Base-by-base conservation (phyloP, 257 asterid species). In the Ilex aquifolium region DNA sequence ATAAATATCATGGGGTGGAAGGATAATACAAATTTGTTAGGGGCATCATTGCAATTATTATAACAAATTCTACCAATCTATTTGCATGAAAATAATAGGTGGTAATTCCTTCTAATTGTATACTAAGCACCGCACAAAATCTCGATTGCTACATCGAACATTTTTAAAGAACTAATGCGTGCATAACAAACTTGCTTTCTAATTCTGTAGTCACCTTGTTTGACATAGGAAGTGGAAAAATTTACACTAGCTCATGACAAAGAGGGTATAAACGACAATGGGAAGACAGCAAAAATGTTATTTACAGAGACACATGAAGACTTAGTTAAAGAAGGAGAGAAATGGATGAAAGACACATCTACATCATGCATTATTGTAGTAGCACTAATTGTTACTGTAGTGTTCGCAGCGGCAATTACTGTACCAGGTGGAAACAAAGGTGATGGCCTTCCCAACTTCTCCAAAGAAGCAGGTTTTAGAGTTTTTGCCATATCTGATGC, bases 371-470 rank as follows among this genome's bases (percentile, higher is more conserved):
- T 75, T 81, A 56, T 79, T 0, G 81, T 79, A 1, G 40, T 79
- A 2, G 66, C 71, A 51, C 72, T 79, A 12, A 75, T 79, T 30
- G 75, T 76, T 42, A 72, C 79, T 2, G 76, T 79, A 2, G 81
- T 75, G 9, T 79, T 72, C 72, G 63, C 81, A 10, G 55, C 81
- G 0, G 76, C 72, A 27, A 75, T 79, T 65, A 79, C 81, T 0
- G 76, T 79, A 3, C 84, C 80, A 0, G 84, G 81, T 0, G 81
- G 84, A 40, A 75, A 72, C 71, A 32, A 65, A 69, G 65, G 59
- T 59, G 39, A 46, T 0, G 81, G 81, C 1, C 29, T 12, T 2
- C 84, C 84, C 0, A 62, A 63, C 2, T 65, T 79, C 3, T 11
- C 31, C 21, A 60, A 31, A 5, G 7, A 63, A 7, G 65, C 31